Evolutionary conservation across 306 rosid genomes (phyloP), one percentile per base, ranked within the genome.

Genomic region (Acacia acuminata): DNA sequence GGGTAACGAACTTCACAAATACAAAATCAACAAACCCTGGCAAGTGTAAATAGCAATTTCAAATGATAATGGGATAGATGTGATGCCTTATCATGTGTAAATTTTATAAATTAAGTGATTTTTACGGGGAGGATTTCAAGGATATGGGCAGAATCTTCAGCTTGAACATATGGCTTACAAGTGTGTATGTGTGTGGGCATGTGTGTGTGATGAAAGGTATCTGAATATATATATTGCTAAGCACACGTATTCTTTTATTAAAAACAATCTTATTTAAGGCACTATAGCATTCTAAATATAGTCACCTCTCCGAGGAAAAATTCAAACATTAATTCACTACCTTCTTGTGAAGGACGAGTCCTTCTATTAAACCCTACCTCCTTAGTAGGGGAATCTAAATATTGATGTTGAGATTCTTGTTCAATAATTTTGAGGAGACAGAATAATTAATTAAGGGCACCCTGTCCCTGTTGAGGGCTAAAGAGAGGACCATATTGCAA

Each of bases 331-430:
- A 38, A 6, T 38, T 38, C 8, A 1, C 0, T 38, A 38, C 8
- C 0, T 1, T 27, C 0, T 38, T 38, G 8, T 6, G 0, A 38
- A 7, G 8, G 42, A 6, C 8, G 0, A 38, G 0, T 0, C 7
- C 7, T 38, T 38, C 1, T 38, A 0, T 38, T 38, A 38, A 38
- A 38, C 1, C 42, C 8, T 38, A 6, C 42, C 8, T 38, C 8
- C 42, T 38, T 38, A 36, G 40, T 0, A 36, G 7, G 5, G 32
- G 64, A 58, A 58, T 58, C 64, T n/a, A 12, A 58, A 58, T 58
- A 58, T 58, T 9, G 30, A 58, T 6, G 27, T 0, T 53, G 24
- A 17, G 22, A 53, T 53, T 51, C 8, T 5, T 8, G 5, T 19
- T 53, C 24, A 53, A 53, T 19, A 53, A 7, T 19, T 53, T 58